Base-by-base conservation (phyloP, 768 basidiomycete species). In the Mycena rosella region DNA sequence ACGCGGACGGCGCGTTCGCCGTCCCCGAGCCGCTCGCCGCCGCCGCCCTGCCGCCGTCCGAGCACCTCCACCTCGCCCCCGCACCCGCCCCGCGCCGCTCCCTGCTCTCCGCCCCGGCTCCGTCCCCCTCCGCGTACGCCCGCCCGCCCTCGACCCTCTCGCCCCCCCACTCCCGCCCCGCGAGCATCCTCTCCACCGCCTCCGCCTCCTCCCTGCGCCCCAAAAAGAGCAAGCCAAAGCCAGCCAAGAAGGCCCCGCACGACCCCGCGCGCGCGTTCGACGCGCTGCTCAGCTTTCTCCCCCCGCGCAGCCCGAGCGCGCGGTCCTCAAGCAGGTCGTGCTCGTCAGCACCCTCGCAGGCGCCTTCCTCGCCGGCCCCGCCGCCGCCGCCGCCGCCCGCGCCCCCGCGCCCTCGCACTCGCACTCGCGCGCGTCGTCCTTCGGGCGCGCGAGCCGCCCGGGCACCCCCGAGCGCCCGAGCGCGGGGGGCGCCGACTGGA, bases 281-380 rank as follows among this genome's bases (percentile, higher is more conserved):
- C 62, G 82, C 82, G 11, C 69, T 86, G 18, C 63, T 86, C 66
- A 83, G 83, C 52, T 85, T 84, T 68, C 75, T 86, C n/a, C 82
- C 84, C 38, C 75, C 5, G 63, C 63, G 20, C 61, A 82, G 1
- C 76, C 79, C 0, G 85, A 86, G 42, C 84, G 84, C 66, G 78
- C 78, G 14, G 72, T 85, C 6, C 71, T 85, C 6, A 85, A 85
- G 60, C 78, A 83, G 63, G 78, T 82, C 9, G 81, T 86, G 14
- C 77, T 86, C 32, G 79, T 85, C 5, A 84, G 51, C 47, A 67
- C 65, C 1, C 69, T 71, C 27, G 65, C 69, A 2, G 53, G 44
- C 13, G 61, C 36, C 2, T 71, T 67, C 53, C 53, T 71, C 22
- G 32, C 52, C 32, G 52, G 52, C 27, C 29, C 27, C 27, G 15